Evolutionary conservation across 2,329 filamentous ascomycete species (phyloP), one percentile per base, ranked within the genome.

Genomic region (Fonsecaea erecta): DNA sequence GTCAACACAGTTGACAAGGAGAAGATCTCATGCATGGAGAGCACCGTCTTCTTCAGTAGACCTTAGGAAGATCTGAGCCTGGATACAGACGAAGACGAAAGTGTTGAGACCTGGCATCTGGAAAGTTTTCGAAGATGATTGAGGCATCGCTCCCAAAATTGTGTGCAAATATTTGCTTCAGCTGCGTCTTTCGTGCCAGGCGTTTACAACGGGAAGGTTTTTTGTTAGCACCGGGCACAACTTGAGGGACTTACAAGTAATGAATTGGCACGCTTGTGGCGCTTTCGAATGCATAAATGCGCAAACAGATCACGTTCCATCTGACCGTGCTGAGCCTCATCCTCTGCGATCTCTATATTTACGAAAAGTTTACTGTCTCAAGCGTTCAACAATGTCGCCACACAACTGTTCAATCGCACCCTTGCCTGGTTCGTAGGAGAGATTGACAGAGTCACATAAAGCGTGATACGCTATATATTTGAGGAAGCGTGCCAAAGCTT

Each of bases 21-120:
- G 70, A 88, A 87, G 75, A 90, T 99, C 70, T 96, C 93, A 66
- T 99, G 95, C 80, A 83, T 99, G 74, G 89, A 89, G 62, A 93
- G 93, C 65, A 70, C 68, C 2, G 62, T 71, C 28, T 54, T 65
- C 43, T 69, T 69, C 62, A 60, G 51, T 9, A 67, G 62, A 34
- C 52, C 24, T 11, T 62, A 48, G 35, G 43, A 24, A 28, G 32
- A 28, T 61, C 21, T 51, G 32, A 7, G 46, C 57, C 55, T 34
- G 12, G 28, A 59, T 14, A 12, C 21, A 12, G 43, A 32, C 18
- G 37, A 28, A 12, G 18, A 34, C 11, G 30, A 37, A 37, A 11
- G 2, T 28, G 5, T n/a, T 48, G 9, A 24, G 43, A n/a, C 14
- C n/a, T 48, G 43, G 11, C 43, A 48, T 14, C 14, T 24, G 43